Conservation (phyloP, 2,329 filamentous ascomycete species). For the Fusarium sp. region DNA sequence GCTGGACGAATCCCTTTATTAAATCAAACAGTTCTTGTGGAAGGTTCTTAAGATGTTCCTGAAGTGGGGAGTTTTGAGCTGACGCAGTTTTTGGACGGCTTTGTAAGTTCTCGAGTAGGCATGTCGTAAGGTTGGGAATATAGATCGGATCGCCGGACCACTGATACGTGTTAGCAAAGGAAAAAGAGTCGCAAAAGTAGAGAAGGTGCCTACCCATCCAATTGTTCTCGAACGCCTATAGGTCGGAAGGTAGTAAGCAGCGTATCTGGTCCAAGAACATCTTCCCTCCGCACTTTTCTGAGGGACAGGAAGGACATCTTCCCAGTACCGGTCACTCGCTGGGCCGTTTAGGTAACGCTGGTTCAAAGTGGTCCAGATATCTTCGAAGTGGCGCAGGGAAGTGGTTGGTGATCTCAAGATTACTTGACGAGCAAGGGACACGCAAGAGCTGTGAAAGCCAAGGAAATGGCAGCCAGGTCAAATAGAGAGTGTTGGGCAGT, state of each 20-base stretch:
- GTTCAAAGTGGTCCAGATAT: not conserved
- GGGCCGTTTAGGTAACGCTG: too few relatives aligned
- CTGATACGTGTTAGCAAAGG: not conserved
- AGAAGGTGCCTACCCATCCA: not conserved
- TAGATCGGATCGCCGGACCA: not conserved
- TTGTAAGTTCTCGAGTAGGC: not conserved
- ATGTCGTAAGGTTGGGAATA: not conserved
- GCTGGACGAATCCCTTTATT: not conserved
- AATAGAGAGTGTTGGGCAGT: too few relatives aligned
- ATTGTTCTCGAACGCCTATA: too few relatives aligned
- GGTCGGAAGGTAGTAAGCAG: too few relatives aligned
- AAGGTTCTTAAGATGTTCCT: not conserved
- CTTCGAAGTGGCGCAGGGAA: not conserved
- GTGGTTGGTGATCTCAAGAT: not conserved
- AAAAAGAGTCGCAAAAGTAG: not conserved
- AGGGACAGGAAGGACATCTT: too few relatives aligned
- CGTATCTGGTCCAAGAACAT: too few relatives aligned
- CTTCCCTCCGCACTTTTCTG: not conserved
- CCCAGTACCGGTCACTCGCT: too few relatives aligned
- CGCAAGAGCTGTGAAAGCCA: not conserved
- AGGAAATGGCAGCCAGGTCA: not conserved
- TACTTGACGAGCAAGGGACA: not conserved
- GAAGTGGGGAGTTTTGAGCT: not conserved
- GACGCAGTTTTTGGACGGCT: not conserved
- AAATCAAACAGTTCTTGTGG: not conserved